Evolutionary conservation across 2,329 filamentous ascomycete species (phyloP).

Genomic region (Monilinia aucupariae): DNA sequence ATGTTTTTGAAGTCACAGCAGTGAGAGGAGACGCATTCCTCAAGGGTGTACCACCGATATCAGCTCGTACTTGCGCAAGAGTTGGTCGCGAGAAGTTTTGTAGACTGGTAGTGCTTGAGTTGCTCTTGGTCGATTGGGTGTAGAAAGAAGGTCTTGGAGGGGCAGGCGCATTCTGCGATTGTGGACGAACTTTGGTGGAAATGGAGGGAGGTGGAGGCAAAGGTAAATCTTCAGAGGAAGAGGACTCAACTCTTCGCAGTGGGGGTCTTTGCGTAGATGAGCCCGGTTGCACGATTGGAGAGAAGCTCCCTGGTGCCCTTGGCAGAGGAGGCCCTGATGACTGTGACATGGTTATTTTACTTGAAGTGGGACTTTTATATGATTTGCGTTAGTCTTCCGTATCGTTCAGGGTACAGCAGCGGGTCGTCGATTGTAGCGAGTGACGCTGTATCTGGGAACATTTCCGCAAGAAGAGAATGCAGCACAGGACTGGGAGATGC

Average conservation of each 20-base stretch:
- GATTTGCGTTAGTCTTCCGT: constrained; percentile 16
- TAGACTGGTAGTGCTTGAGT: constrained; percentile 42
- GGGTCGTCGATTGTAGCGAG: constrained; percentile 16
- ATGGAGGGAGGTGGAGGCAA: constrained; percentile 29
- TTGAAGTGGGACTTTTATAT: constrained; percentile 16
- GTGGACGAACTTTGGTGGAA: constrained; percentile 37
- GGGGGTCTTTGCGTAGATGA: constrained; percentile 35
- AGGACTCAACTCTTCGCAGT: constrained; percentile 43
- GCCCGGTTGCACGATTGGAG: constrained; percentile 33
- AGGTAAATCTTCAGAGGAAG: constrained; percentile 41
- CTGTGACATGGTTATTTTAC: constrained; percentile 25
- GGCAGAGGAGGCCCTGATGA: constrained; percentile 24
- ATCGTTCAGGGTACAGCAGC: constrained; percentile 15
- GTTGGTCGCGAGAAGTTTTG: constrained; percentile 57
- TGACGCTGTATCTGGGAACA: constrained; percentile 8
- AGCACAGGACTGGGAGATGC: no score
- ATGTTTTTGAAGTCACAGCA: constrained; percentile 38
- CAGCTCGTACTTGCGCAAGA: constrained; percentile 20
- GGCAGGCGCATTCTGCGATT: constrained; percentile 41
- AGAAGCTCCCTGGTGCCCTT: constrained; percentile 34
- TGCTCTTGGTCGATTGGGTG: constrained; percentile 43
- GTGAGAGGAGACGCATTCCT: constrained; percentile 41
- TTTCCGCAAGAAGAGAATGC: constrained; percentile 3
- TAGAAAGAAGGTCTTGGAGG: constrained; percentile 45
- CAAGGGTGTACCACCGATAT: constrained; percentile 22